Evolutionary conservation across 1,284 basidiomycete genomes (phyloP), one percentile per base, ranked within the genome.

Genomic region (Lentinula novae-zelandiae): DNA sequence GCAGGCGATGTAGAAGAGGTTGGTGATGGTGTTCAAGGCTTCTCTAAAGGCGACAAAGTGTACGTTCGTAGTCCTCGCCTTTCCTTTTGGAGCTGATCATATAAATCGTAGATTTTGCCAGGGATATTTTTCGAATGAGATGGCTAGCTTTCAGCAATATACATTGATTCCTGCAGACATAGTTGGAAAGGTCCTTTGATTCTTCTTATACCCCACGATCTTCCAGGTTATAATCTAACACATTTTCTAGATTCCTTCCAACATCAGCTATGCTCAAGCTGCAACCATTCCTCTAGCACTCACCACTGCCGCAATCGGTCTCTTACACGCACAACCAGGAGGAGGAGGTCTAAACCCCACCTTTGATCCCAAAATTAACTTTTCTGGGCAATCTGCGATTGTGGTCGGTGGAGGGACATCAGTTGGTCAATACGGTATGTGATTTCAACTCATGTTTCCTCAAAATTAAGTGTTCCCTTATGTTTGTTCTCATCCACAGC

Each of bases 41-140:
- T 86, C 67, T 71, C 74, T 52, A 76, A 80, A 40, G 86, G 86
- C 2, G 85, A 89, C 67, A 75, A 78, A 68, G 82, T 89, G 83
- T 84, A 70, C 68, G 57, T 67, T 68, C 39, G 15, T 58, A 17
- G 67, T 53, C 67, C 68, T 53, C 15, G 54, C 17, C 20, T 20
- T 53, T 62, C 61, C 48, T 39, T 34, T 2, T 17, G 27, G 10
- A 20, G 27, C 20, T 27, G 6, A 7, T 38, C 12, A 13, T 53
- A 13, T 13, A 42, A 13, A 54, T 22, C 60, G 27, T 57, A 84
- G 81, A 5, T 69, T 83, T 54, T 75, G 73, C 64, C 75, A 78
- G 59, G 77, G 77, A 3, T 64, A 64, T 10, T 78, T 72, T 46
- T 67, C 67, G 5, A 75, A 76, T 34, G 72, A 76, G 17, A 68